Evolutionary conservation across 2,329 filamentous ascomycete genomes (phyloP).

Genomic region (Aureobasidium vineae): DNA sequence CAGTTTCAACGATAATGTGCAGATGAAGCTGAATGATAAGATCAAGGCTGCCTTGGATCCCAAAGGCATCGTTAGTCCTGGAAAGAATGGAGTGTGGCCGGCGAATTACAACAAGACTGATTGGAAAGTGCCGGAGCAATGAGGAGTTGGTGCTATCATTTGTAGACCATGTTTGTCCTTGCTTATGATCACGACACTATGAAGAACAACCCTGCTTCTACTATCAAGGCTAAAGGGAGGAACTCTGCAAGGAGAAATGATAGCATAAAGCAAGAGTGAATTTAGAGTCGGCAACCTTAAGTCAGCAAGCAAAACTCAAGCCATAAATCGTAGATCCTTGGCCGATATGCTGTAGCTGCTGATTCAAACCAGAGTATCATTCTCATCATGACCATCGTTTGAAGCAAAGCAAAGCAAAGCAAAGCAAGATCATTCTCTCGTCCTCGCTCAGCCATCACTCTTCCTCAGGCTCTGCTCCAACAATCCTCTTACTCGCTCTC

Average conservation of each 20-base stretch:
- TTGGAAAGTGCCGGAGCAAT: constrained; percentile 8
- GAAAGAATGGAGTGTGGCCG: constrained; percentile 50
- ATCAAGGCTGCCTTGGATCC: constrained; percentile 52
- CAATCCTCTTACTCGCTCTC: constrained; percentile 7
- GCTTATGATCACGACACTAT: no score
- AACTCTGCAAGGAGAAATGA: not conserved
- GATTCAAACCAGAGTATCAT: not conserved
- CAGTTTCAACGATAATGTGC: constrained; percentile 44
- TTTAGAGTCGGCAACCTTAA: not conserved
- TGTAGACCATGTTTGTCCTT: not conserved
- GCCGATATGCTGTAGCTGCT: not conserved
- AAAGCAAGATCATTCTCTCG: not conserved
- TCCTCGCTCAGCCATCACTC: not conserved
- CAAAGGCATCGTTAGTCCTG: constrained; percentile 50
- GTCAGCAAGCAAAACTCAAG: not conserved
- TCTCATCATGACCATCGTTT: not conserved
- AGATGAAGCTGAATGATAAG: constrained; percentile 46
- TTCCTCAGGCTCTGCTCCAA: not conserved
- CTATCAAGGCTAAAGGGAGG: not conserved
- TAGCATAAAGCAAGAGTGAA: not conserved
- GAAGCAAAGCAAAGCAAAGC: not conserved
- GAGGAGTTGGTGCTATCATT: not conserved
- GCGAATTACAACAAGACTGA: constrained; percentile 20
- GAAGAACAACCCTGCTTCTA: not conserved
- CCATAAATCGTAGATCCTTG: not conserved